Evolutionary conservation across 495 filamentous ascomycete species (phyloP), one percentile per base, ranked within the genome.

Genomic region (Daldinia bambusicola): DNA sequence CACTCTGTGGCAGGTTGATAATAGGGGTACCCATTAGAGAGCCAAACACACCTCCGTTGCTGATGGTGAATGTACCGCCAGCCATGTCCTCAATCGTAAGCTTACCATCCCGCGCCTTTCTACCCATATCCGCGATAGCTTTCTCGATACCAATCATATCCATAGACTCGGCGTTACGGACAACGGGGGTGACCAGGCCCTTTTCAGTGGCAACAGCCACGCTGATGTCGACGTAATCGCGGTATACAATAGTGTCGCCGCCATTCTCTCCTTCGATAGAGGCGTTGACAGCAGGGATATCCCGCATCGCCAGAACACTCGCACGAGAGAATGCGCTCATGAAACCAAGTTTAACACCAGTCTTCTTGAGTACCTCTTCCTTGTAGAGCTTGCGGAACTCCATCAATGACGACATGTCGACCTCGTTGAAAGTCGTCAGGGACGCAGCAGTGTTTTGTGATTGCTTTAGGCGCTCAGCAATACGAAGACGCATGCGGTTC

Each of bases 81-180:
- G 96, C 95, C 96, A 99, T 98, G 78, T 99, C 95, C 82, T 99
- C 95, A 75, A 99, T 98, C 2, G 95, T 99, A 74, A 99, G 87
- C 83, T 98, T 99, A 80, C 91, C 91, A 71, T 99, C 94, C 55
- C 95, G 90, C 64, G 95, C 95, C 91, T 99, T 99, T 86, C 95
- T 94, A 70, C 95, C 95, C 69, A 99, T 85, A 30, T 96, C 93
- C 1, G 95, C 93, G 79, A 99, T 99, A 6, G 91, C 80, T 80
- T 91, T 90, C 84, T 99, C 95, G 74, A 98, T 97, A 31, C 86
- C 91, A 58, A 99, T 84, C 67, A 98, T 78, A 76, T 97, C 93
- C 84, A 98, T 83, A 2, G 85, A 81, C 83, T 99, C 95, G 0
- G 91, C 90, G 75, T 99, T 99, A 63, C 95, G 91, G 37, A 99